These are phyloP conservation scores for Boletus fagicola DNA, from an alignment of 768 basidiomycete genomes.

Conservation along the genomic window DNA sequence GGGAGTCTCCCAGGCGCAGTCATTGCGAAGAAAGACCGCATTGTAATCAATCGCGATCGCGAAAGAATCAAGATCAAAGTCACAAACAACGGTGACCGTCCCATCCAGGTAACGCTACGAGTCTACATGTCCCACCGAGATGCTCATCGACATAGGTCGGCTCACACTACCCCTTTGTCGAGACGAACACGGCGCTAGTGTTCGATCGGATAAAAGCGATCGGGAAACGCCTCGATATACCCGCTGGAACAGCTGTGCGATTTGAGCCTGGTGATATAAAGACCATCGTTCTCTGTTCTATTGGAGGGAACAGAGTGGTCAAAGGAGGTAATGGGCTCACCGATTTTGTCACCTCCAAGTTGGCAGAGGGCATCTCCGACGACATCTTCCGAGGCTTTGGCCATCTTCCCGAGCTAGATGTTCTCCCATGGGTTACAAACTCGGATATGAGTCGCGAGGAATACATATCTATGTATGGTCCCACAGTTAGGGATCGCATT, in stretches of 20 bases:
- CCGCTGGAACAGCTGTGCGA: slow-evolving; percentile 92
- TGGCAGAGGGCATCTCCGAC: slow-evolving; percentile 37
- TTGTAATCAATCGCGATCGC: slow-evolving; percentile 75
- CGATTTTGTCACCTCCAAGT: slow-evolving; percentile 43
- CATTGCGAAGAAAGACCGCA: slow-evolving; percentile 59
- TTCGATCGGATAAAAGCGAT: slow-evolving; percentile 85
- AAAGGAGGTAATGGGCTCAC: slow-evolving; percentile 76
- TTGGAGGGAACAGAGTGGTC: slow-evolving; percentile 69
- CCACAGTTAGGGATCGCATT: slow-evolving; percentile 87
- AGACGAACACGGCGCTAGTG: slow-evolving; percentile 75
- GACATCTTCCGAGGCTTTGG: slow-evolving; percentile 52
- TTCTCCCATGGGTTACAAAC: slow-evolving; percentile 47
- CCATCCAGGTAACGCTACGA: slow-evolving; percentile 68
- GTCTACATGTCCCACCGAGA: not conserved
- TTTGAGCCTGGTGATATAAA: slow-evolving; percentile 94
- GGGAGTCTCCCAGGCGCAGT: slow-evolving; percentile 73
- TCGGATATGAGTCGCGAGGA: slow-evolving; percentile 62
- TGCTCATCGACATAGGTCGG: slow-evolving; percentile 57
- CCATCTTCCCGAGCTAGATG: slow-evolving; percentile 66
- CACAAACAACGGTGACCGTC: slow-evolving; percentile 89
- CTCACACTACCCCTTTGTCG: slow-evolving; percentile 93
- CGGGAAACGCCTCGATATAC: slow-evolving; percentile 85
- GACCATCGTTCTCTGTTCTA: slow-evolving; percentile 76
- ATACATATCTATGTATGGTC: slow-evolving; percentile 94
- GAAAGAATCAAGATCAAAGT: slow-evolving; percentile 70